Base-by-base conservation (phyloP, 441 rosid species). In the Theobroma grandiflorum region DNA sequence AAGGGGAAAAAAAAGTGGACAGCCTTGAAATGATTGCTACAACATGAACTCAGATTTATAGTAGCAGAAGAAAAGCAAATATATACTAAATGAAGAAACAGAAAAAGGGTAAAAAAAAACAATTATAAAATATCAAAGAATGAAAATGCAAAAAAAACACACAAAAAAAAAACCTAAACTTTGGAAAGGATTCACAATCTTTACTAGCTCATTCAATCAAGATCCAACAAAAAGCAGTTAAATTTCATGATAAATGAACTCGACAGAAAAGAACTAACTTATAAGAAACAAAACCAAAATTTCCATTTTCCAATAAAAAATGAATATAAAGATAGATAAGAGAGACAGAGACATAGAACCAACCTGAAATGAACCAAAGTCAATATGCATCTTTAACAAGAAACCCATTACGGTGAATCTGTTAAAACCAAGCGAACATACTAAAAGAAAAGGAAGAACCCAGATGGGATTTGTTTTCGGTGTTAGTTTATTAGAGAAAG, bases 321-420 rank as follows among this genome's bases (percentile, higher is more conserved):
- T 26, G 68, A 38, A 62, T 42, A 49, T 6, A 49, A 16, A 55
- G n/a, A 78, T 35, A 59, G 37, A 63, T 43, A 68, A 49, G 33
- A 80, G 8, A 43, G 61, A 65, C 12, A 76, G 35, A 20, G 53
- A 57, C 70, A 70, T 14, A 38, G 75, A 77, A 84, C 92, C 57
- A 76, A 89, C 93, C 93, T 84, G 84, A 73, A 71, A 47, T 26
- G 75, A 82, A 78, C 40, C 79, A 84, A 76, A 81, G 84, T 78
- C 78, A 76, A 58, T 75, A 68, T 78, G 85, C 81, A 84, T 80
- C 88, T 64, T 77, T 1, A 77, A 58, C 77, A 80, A 67, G 81
- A 84, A 78, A 85, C 80, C 85, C 89, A 82, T 80, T 69, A 74
- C 82, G 76, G 69, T 33, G 82, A 89, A 87, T 85, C 87, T 78